Base-by-base conservation (phyloP, 2,329 filamentous ascomycete genomes). In the Harringtonia aguacate region DNA sequence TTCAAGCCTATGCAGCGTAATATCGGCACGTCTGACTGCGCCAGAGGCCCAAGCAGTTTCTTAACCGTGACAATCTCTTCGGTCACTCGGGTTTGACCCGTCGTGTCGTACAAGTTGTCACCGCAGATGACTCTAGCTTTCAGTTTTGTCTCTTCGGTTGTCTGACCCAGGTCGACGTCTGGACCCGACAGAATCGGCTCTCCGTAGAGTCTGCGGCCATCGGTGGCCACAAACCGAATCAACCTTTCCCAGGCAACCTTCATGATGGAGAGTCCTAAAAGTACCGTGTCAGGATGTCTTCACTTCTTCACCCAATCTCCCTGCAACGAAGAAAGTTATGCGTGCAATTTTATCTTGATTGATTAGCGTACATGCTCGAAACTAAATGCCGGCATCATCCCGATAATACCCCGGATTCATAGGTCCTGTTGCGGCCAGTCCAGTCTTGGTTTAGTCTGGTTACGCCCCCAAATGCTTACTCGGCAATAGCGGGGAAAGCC, bases 1-100 rank as follows among this genome's bases (percentile, higher is more conserved):
- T 81, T 79, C 24, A 80, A 53, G 0, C 76, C 77, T 13, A 79
- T 68, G 50, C 76, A 80, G 18, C 74, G 59, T 4, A 81, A 53
- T 36, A 77, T 74, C 0, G 73, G 70, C 0, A 79, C 70, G 41
- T 78, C 72, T 3, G 59, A 56, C 10, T 56, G 58, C 0, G 66
- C 62, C 28, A 80, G 55, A 0, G 75, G 75, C 0, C 72, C 70
- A 0, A 80, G 62, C 0, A 79, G 55, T 41, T 59, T 61, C 52
- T 74, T 70, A 8, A 80, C 75, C 0, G 63, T 66, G 3, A 68
- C 73, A 10, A 72, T 56, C 50, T 78, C 69, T 20, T 76, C 68
- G 0, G 72, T 74, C 2, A 77, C 66, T 15, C 56, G 58, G 0
- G 73, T 77, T 8, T 53, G 52, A 1, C 70, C 63, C 0, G 64